Conservation (phyloP, 106 monocot species). For the Dendrobium huoshanense region DNA sequence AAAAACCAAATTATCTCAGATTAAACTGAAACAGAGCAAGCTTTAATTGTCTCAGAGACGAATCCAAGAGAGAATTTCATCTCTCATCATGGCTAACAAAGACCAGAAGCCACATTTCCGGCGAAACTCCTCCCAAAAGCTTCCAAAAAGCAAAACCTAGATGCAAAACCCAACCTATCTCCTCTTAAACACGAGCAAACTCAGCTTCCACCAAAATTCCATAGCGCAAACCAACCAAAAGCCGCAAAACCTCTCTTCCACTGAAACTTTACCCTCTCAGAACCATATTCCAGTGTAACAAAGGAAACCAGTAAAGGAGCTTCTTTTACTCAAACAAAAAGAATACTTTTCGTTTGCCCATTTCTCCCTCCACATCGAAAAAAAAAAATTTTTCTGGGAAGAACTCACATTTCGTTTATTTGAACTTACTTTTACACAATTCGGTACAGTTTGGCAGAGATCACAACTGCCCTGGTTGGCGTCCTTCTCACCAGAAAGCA, state of each 20-base stretch:
- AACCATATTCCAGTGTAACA: not conserved
- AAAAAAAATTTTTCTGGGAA: not conserved
- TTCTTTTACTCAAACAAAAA: not conserved
- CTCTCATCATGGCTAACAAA: not conserved
- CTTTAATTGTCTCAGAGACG: not conserved
- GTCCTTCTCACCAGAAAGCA: slow-evolving; percentile 10
- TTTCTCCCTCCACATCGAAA: not conserved
- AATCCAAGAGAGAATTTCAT: not conserved
- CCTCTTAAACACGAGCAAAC: not conserved
- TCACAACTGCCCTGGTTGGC: not conserved
- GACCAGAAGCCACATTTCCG: slow-evolving; percentile 15
- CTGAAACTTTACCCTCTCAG: not conserved
- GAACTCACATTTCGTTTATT: not conserved
- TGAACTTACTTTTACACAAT: not conserved
- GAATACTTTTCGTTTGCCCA: not conserved
- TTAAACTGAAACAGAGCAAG: slow-evolving; percentile 6
- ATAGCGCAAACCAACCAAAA: not conserved
- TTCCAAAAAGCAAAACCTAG: slow-evolving; percentile 20
- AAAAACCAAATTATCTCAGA: not conserved
- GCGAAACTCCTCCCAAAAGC: not conserved
- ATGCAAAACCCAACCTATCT: slow-evolving; percentile 22
- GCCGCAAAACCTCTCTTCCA: not conserved
- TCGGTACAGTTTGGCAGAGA: not conserved
- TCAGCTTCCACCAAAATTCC: slow-evolving; percentile 4
- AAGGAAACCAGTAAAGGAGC: not conserved